Conservation (phyloP, 2,329 filamentous ascomycete species). For the Huntiella abstrusa region DNA sequence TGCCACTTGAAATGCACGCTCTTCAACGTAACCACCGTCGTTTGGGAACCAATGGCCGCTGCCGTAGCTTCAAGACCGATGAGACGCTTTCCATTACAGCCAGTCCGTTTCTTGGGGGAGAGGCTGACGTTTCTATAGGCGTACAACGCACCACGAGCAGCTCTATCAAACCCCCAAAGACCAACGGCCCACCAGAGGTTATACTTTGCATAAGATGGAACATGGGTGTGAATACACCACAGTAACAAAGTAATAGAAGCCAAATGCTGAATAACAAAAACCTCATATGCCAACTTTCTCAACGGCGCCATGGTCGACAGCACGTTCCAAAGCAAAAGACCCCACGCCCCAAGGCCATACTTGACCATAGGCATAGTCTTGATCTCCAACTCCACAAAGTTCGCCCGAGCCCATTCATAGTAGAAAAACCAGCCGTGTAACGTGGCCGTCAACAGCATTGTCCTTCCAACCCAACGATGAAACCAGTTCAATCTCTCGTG, state of each 20-base stretch:
- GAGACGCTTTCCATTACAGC: conserved; percentile 28
- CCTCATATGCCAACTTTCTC: conserved; percentile 46
- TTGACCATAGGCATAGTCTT: conserved; percentile 43
- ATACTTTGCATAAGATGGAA: conserved; percentile 37
- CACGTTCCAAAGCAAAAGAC: conserved; percentile 44
- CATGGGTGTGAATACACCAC: conserved; percentile 43
- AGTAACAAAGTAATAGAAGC: conserved; percentile 41
- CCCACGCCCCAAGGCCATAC: conserved; percentile 50
- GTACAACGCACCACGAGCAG: conserved; percentile 29
- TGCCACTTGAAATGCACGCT: conserved; percentile 39
- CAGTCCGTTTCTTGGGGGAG: conserved; percentile 15
- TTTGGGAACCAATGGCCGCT: conserved; percentile 28
- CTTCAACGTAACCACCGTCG: conserved; percentile 40
- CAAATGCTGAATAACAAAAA: conserved; percentile 52
- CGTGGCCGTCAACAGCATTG: conserved; percentile 47
- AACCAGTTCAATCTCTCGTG: conserved; percentile 57
- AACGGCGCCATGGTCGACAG: conserved; percentile 44
- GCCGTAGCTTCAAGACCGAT: conserved; percentile 34
- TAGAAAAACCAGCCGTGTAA: conserved; percentile 55
- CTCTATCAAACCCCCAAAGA: conserved; percentile 42
- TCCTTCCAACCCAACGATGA: conserved; percentile 52
- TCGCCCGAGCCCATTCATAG: conserved; percentile 39
- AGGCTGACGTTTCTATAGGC: conserved; percentile 34
- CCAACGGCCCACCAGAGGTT: conserved; percentile 49
- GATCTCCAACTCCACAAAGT: conserved; percentile 40